phyloP scores from a whole-genome alignment of 106 monocot species.

The Agapanthus africanus region DNA sequence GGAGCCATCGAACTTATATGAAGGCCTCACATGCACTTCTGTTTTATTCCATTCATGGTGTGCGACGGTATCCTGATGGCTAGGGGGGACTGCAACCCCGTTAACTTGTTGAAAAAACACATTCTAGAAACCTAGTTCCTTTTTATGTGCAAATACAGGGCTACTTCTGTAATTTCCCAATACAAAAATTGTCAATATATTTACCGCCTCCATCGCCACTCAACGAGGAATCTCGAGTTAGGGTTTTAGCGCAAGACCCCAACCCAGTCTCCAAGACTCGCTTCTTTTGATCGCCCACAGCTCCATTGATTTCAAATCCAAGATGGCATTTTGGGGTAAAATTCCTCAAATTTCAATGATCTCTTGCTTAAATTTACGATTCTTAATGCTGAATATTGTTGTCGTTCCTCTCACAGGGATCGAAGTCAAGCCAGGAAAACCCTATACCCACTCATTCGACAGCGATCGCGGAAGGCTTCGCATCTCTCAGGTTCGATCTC shows the following conservation, averaged over 20 bases:
- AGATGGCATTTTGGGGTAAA: constrained; percentile 70
- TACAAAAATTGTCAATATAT: constrained; percentile 1
- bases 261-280: not conserved
- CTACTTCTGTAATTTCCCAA: not conserved
- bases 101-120: too few relatives aligned
- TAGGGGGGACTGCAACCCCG: too few relatives aligned
- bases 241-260: constrained; percentile 3
- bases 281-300: not conserved
- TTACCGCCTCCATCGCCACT: not conserved
- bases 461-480: constrained; percentile 55
- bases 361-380: not conserved
- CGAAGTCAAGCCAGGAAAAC: constrained; percentile 78
- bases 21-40: too few relatives aligned
- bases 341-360: constrained; percentile 2
- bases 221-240: not conserved
- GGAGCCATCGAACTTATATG: too few relatives aligned
- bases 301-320: not conserved
- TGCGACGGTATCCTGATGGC: too few relatives aligned
- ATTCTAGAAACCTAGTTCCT: too few relatives aligned
- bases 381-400: not conserved
- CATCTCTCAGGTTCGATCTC: constrained; percentile 55
- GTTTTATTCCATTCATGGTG: too few relatives aligned
- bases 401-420: constrained; percentile 26
- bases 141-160: too few relatives aligned
- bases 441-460: constrained; percentile 55